A percentile compares a stretch with the other conserved stretches of the same genome.
phyloP scores from a whole-genome alignment of 78 protist species.

The Andalucia godoyi region DNA sequence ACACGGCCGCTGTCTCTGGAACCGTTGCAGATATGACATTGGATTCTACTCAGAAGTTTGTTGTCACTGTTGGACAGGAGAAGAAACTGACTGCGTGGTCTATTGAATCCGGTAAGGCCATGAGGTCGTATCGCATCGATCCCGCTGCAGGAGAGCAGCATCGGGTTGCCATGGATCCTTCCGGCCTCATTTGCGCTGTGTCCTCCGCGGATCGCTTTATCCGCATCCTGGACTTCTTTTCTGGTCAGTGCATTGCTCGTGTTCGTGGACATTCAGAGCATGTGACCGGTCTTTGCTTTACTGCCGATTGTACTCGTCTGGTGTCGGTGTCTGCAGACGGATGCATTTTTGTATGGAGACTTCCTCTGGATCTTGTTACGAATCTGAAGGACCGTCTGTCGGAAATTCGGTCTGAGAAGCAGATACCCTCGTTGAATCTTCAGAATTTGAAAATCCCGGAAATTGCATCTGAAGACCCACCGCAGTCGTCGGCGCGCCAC shows the following conservation, averaged over 20 bases:
- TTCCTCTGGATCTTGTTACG: not conserved
- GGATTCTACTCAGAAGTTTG: not conserved
- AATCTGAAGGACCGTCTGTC: not conserved
- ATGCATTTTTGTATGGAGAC: not conserved
- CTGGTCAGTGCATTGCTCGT: not conserved
- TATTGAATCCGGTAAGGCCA: not conserved
- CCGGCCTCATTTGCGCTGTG: not conserved
- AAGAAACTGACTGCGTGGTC: not conserved
- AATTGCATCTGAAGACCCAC: not conserved
- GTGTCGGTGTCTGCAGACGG: conserved; percentile 5
- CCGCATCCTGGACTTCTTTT: not conserved
- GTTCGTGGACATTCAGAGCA: not conserved
- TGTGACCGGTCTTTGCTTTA: not conserved
- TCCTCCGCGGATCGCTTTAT: not conserved
- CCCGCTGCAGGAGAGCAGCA: not conserved
- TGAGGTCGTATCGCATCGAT: no score
- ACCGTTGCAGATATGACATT: not conserved
- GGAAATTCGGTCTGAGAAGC: no score
- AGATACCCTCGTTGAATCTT: no score
- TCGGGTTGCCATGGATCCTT: not conserved
- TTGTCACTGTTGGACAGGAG: conserved; percentile 5
- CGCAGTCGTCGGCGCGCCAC: not conserved
- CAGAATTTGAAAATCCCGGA: not conserved
- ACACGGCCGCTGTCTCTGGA: no score
- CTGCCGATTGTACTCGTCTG: not conserved